phyloP scores from a whole-genome alignment of 2,329 filamentous ascomycete species.

The Akanthomyces uredinophilus region DNA sequence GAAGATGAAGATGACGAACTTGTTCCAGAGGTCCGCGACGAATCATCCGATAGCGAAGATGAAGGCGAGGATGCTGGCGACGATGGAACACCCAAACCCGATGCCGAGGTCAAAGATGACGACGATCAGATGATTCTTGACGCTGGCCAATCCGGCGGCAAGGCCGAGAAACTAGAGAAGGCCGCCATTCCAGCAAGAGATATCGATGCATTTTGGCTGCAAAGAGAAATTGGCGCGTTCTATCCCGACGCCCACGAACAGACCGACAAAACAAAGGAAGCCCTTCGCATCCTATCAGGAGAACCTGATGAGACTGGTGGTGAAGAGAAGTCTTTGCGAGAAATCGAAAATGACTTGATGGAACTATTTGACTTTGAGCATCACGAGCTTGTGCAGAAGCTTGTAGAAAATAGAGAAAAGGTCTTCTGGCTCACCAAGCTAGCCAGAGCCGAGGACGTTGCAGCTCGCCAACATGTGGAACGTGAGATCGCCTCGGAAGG shows the following conservation, averaged over 20 bases:
- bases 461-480: constrained; percentile 72
- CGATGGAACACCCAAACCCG: constrained; percentile 45
- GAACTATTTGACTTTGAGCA: constrained; percentile 97
- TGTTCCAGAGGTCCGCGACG: constrained; percentile 82
- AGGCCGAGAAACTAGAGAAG: constrained; percentile 46
- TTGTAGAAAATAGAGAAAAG: constrained; percentile 89
- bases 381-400: constrained; percentile 83
- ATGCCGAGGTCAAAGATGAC: constrained; percentile 51
- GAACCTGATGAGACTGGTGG: constrained; percentile 64
- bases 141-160: constrained; percentile 47
- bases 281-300: constrained; percentile 76
- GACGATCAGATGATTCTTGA: constrained; percentile 87
- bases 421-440: constrained; percentile 92
- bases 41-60: constrained; percentile 77
- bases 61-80: constrained; percentile 57
- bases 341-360: constrained; percentile 98
- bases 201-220: constrained; percentile 96
- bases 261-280: constrained; percentile 84
- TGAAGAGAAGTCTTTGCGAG: constrained; percentile 78
- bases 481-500: constrained; percentile 89
- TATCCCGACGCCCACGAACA: constrained; percentile 91
- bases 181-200: constrained; percentile 74
- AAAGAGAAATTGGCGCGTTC: constrained; percentile 80
- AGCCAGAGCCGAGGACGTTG: constrained; percentile 73
- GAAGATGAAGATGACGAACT: constrained; percentile 75